Base-by-base conservation (phyloP, 768 basidiomycete genomes). In the Pleurotus pulmonarius region DNA sequence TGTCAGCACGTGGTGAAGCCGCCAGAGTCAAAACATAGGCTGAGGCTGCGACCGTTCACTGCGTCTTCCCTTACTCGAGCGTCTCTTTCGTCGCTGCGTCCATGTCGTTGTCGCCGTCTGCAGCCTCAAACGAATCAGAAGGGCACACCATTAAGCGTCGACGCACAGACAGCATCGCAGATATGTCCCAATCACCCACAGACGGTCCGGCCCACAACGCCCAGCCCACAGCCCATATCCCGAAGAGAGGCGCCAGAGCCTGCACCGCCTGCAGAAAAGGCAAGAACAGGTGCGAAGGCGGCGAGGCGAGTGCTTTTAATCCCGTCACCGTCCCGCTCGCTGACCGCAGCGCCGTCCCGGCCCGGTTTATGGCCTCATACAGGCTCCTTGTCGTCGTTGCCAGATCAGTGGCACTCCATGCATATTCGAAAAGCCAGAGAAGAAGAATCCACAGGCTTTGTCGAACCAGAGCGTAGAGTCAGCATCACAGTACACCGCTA, bases 241-340 rank as follows among this genome's bases (percentile, higher is more conserved):
- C 91, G 44, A 94, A 93, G 80, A 81, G 91, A 64, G 92, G 92
- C n/a, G 89, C 90, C 55, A 78, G 90, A 60, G 92, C 92, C 55
- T 94, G 92, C 69, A 92, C 91, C 13, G 84, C 87, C 60, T 94
- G 92, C 72, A 85, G 92, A 69, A 92, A 91, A 64, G 92, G 92
- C 57, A 94, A 94, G 78, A 94, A 94, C 77, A 79, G 92, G 69
- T 94, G 92, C 68, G 92, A 94, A 75, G 91, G 92, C 72, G 92
- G 92, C 82, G 91, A 91, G 66, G 81, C 68, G 60, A 59, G 62
- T 62, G 49, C 58, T 61, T 59, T 68, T 64, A 63, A 64, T 24
- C 13, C 20, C 68, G 63, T 60, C 59, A 61, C 69, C 75, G 78
- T 70, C 75, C 77, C 78, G 69, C 63, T 64, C 70, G 67, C 80